Percentiles rank a stretch among this genome's conserved stretches.
These are phyloP conservation scores for Chlorella sp. DNA, from an alignment of 139 green algal genomes.

Conservation along the genomic window DNA sequence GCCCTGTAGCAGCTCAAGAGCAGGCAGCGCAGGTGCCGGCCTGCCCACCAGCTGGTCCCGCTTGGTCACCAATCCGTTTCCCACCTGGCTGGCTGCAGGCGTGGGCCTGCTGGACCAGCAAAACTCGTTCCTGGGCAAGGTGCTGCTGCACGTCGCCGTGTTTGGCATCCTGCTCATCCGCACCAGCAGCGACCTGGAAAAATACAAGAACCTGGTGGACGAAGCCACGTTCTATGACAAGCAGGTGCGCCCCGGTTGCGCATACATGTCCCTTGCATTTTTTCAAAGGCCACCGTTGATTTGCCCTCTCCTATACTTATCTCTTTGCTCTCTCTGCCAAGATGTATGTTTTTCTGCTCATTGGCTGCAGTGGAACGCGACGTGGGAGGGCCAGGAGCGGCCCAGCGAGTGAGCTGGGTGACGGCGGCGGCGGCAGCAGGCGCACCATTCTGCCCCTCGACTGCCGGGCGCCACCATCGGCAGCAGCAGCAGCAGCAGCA, in stretches of 20 bases:
- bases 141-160: constrained; percentile 85
- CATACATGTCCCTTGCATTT: too few species aligned
- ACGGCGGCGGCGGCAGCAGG: background rate
- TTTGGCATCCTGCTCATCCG: constrained; percentile 82
- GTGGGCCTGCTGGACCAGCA: constrained; percentile 91
- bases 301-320: too few species aligned
- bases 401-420: background rate
- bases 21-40: background rate
- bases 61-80: background rate
- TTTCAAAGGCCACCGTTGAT: too few species aligned
- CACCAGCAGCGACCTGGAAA: constrained; percentile 67
- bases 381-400: constrained; percentile 36
- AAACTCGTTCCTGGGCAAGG: constrained; percentile 90
- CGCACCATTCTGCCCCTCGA: too few species aligned
- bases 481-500: too few species aligned
- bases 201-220: constrained; percentile 85
- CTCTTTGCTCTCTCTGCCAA: too few species aligned
- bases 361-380: constrained; percentile 21
- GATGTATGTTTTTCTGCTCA: too few species aligned
- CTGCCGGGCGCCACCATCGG: too few species aligned
- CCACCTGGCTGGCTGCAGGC: constrained; percentile 5
- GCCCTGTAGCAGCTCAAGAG: background rate
- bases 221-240: constrained; percentile 97
- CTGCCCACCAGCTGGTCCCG: background rate
- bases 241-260: constrained; percentile 30